phyloP scores from a whole-genome alignment of 1,284 basidiomycete species.

The Apiotrichum porosum region DNA sequence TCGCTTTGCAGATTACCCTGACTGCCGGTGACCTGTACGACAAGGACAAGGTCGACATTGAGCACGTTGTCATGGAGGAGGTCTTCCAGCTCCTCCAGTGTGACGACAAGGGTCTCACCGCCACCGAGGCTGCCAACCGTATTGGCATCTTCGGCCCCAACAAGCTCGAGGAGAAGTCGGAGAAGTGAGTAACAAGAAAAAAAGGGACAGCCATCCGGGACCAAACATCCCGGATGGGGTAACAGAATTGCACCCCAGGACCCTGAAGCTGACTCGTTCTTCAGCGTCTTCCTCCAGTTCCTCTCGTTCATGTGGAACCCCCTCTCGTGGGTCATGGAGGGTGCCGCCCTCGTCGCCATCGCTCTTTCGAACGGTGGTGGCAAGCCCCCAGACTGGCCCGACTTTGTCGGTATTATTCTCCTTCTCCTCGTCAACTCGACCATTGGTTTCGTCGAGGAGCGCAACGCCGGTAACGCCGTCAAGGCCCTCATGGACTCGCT shows the following conservation, averaged over 20 bases:
- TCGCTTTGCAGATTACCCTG: conserved; percentile 40
- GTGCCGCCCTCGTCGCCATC: conserved; percentile 92
- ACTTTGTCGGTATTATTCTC: conserved; percentile 94
- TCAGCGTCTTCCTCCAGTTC: conserved; percentile 60
- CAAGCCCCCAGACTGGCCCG: conserved; percentile 87
- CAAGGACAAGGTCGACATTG: conserved; percentile 98
- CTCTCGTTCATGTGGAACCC: conserved; percentile 98
- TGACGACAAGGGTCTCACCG: conserved; percentile 67
- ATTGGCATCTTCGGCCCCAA: conserved; percentile 94
- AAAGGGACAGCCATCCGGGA: not conserved
- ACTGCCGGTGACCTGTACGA: conserved; percentile 69
- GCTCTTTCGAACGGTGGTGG: conserved; percentile 86
- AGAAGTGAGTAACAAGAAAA: conserved; percentile 54
- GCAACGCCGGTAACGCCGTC: conserved; percentile 94
- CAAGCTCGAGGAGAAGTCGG: conserved; percentile 85
- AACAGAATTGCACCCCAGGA: no score
- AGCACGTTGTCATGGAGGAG: conserved; percentile 93
- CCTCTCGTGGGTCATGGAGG: conserved; percentile 99
- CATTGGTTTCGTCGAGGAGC: conserved; percentile 98
- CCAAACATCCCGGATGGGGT: not conserved
- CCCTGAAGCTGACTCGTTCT: no score
- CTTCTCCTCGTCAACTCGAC: conserved; percentile 90
- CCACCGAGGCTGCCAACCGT: conserved; percentile 74
- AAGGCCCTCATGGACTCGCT: conserved; percentile 99
- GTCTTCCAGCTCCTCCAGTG: conserved; percentile 93